Conservation (phyloP, 306 rosid species). For the Luffa aegyptiaca region DNA sequence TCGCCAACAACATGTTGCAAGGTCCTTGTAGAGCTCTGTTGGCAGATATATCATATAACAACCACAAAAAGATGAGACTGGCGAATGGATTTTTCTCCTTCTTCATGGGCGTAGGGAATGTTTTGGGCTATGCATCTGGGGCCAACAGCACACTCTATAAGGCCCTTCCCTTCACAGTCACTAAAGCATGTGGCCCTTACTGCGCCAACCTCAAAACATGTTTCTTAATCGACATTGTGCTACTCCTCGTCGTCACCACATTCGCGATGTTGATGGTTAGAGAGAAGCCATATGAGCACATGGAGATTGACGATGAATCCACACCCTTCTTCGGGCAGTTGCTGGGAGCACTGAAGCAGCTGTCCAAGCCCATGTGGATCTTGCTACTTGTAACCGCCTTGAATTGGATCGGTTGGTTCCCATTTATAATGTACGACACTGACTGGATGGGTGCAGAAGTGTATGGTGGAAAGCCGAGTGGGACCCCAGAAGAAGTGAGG, state of each 20-base stretch:
- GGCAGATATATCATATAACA: conserved; percentile 6
- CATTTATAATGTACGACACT: conserved; percentile 71
- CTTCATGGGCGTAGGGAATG: conserved; percentile 81
- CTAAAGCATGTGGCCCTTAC: conserved; percentile 59
- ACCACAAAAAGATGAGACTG: conserved; percentile 33
- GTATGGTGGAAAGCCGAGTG: conserved; percentile 44
- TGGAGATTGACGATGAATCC: not conserved
- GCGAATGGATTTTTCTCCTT: conserved; percentile 53
- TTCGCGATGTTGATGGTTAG: conserved; percentile 32
- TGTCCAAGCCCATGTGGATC: conserved; percentile 64
- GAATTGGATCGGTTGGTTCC: conserved; percentile 92
- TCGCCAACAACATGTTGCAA: conserved; percentile 24
- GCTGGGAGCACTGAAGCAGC: conserved; percentile 37
- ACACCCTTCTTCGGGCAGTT: conserved; percentile 17
- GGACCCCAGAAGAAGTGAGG: conserved; percentile 23
- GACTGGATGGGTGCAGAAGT: conserved; percentile 97
- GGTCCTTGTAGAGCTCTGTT: conserved; percentile 20
- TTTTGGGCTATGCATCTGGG: conserved; percentile 68
- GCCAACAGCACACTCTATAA: conserved; percentile 33
- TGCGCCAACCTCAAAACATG: conserved; percentile 80
- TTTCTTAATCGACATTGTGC: conserved; percentile 52
- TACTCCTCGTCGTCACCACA: conserved; percentile 21
- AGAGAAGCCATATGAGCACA: conserved; percentile 6
- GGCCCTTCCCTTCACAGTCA: conserved; percentile 46
- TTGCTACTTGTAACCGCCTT: conserved; percentile 66